A percentile compares a stretch with the other conserved stretches of the same genome.
These are phyloP conservation scores for Scheffersomyces segobiensis DNA, from an alignment of 1,139 yeast species.

Conservation along the genomic window DNA sequence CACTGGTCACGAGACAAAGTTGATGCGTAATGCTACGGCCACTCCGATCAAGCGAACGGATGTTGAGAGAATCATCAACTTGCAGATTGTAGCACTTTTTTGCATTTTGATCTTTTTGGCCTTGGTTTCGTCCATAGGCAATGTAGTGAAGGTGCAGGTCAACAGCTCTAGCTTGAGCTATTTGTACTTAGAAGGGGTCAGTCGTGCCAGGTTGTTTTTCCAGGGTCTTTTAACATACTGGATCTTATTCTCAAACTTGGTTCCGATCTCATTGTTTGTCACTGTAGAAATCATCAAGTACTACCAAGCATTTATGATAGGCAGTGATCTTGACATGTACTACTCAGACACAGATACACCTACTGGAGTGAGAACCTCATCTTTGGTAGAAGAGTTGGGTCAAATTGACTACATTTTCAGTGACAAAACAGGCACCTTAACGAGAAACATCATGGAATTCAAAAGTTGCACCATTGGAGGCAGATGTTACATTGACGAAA, in stretches of 20 bases:
- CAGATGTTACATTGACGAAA: constrained; percentile 78
- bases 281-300: constrained; percentile 94
- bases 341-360: constrained; percentile 88
- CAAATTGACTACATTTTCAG: constrained; percentile 94
- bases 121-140: constrained; percentile 82
- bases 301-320: constrained; percentile 91
- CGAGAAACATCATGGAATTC: constrained; percentile 95
- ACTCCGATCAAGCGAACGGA: constrained; percentile 97
- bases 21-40: constrained; percentile 98
- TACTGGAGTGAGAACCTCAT: constrained; percentile 90
- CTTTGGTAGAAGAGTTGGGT: constrained; percentile 93
- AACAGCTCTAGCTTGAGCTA: constrained; percentile 59
- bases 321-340: constrained; percentile 92
- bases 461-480: constrained; percentile 95
- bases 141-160: constrained; percentile 69
- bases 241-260: constrained; percentile 93
- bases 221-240: constrained; percentile 88
- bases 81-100: constrained; percentile 87
- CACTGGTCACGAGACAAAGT: constrained; percentile 97
- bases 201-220: constrained; percentile 71
- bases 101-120: constrained; percentile 74
- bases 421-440: constrained; percentile 95
- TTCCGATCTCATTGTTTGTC: constrained; percentile 92
- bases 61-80: constrained; percentile 90
- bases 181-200: constrained; percentile 68